Evolutionary conservation across 2,329 filamentous ascomycete genomes (phyloP).

Genomic region (Rhinocladiella similis): DNA sequence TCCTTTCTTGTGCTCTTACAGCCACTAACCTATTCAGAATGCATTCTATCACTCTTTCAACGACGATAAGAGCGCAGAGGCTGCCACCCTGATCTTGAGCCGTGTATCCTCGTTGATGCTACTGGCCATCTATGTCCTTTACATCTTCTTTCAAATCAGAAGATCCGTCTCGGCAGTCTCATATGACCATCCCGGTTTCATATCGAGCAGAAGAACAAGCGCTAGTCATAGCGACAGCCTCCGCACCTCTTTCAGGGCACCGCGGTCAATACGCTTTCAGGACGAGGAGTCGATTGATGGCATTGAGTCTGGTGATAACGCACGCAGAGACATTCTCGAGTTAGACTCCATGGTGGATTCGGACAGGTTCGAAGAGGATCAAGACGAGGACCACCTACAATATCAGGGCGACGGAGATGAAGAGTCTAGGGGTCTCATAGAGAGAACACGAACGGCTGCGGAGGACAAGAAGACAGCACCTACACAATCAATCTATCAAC

Average conservation of each 20-base stretch:
- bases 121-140: constrained; percentile 71
- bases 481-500: background rate
- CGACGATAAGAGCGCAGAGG: constrained; percentile 5
- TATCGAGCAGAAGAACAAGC: constrained; percentile 73
- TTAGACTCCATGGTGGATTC: background rate
- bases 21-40: constrained; percentile 5
- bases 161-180: constrained; percentile 44
- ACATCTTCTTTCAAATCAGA: constrained; percentile 75
- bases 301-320: background rate
- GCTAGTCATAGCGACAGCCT: constrained; percentile 71
- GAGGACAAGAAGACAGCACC: background rate
- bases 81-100: constrained; percentile 9
- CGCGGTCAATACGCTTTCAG: background rate
- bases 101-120: constrained; percentile 73
- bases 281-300: background rate
- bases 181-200: constrained; percentile 44
- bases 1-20: background rate
- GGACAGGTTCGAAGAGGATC: background rate
- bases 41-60: constrained; percentile 15
- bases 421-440: background rate
- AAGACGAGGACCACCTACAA: background rate
- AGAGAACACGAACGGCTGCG: background rate
- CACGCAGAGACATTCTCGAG: background rate
- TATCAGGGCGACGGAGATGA: background rate
- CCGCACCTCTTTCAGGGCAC: constrained; percentile 47